Evolutionary conservation across 306 rosid species (phyloP), one percentile per base, ranked within the genome.

Genomic region (Cercis canadensis): DNA sequence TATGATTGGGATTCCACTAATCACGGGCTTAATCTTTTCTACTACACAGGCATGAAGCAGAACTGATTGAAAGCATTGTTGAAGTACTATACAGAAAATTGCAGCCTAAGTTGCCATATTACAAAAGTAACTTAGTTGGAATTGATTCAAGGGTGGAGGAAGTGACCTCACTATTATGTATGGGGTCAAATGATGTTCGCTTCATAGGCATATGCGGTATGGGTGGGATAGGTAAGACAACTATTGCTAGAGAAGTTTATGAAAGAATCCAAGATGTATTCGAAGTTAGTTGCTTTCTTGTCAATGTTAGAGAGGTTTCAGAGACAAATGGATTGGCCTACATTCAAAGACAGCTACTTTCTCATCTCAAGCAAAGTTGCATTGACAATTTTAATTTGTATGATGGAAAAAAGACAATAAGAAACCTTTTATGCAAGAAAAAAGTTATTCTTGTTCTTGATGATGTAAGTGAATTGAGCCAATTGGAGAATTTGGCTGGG

Each of bases 361-460:
- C 12, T n/a, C 43, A 5, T 6, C 31, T 62, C 11, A 2, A 44
- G 6, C 4, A 37, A 19, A 17, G 11, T 6, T 3, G 31, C 31
- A 12, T 17, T 10, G 31, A 60, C 8, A 36, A 36, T 8, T 10
- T 6, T 4, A 47, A 60, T 11, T 5, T 43, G 9, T 36, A 43
- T 19, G 59, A 8, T 39, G 72, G 74, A 56, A 39, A 5, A 0
- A 10, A 2, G 0, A 19, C 14, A 12, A 36, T 4, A n/a, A 11
- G 21, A 61, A 17, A 62, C 74, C 45, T 15, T 57, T 39, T 56
- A 69, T 39, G 69, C 74, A 68, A 62, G 29, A 59, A 8, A 34
- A 60, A 5, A 19, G 63, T 79, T 69, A 62, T 67, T 75, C 70
- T 78, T 40, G 59, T 72, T 72, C 63, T 81, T 32, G 86, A 84